Base-by-base conservation (phyloP, 352 stramenopile species). In the Phytophthora cryptogea region DNA sequence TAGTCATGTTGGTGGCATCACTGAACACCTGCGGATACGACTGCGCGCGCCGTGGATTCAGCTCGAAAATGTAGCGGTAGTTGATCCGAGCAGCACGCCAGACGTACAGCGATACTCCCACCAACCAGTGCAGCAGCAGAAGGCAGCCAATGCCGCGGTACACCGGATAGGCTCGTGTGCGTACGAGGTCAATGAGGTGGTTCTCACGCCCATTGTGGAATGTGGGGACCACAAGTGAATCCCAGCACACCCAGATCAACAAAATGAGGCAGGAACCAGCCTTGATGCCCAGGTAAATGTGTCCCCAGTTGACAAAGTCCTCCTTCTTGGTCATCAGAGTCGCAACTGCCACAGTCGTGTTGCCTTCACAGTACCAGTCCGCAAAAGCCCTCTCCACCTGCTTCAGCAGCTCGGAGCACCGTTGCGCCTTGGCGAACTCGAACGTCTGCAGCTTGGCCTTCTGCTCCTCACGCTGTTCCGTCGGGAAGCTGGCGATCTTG, bases 51-150 rank as follows among this genome's bases (percentile, higher is more conserved):
- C 80, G 70, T 23, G 92, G 92, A 43, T 98, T 83, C 26, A 98
- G 83, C 52, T 98, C 93, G 71, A 98, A 98, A 40, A 98, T 94
- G 76, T 97, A 98, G 33, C 96, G 96, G 70, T 98, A 98, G 63
- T 98, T 98, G 54, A 95, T 95, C 16, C 86, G 73, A 32, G 83
- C 82, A 4, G 71, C 65, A 13, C 83, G 95, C 95, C 96, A 99
- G 16, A 98, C 83, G 59, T 97, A 98, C 20, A 86, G 70, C 10
- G 76, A 86, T 6, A 98, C 55, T 0, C 94, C 95, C 60, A 98
- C 89, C 63, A 97, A 90, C 97, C 97, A 99, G 68, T 99, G 94
- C 39, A 98, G 74, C 30, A 98, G 67, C 49, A 99, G 66, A 20
- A 98, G 72, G 43, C 97, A 96, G 37, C 96, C 97, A 63, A 98